Percentiles rank a stretch among this genome's conserved stretches.
phyloP scores from a whole-genome alignment of 768 basidiomycete genomes.

The Pleurotus giganteus region DNA sequence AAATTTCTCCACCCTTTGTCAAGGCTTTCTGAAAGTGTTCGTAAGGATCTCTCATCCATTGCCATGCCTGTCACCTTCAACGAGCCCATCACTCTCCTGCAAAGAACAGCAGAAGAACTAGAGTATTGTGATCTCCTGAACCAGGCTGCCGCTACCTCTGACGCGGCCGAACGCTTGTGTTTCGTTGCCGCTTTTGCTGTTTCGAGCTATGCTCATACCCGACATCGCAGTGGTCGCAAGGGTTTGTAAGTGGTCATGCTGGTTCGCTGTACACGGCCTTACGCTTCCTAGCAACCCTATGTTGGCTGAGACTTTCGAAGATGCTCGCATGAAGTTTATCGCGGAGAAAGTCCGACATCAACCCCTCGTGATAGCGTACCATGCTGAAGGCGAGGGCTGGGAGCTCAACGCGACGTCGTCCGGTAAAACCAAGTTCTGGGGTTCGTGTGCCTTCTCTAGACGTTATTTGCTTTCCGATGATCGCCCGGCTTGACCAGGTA shows the following conservation, averaged over 20 bases:
- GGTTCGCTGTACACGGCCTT: conserved; percentile 2
- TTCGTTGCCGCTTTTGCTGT: conserved; percentile 84
- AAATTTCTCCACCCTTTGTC: conserved; percentile 2
- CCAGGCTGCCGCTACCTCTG: conserved; percentile 54
- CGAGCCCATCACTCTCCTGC: conserved; percentile 81
- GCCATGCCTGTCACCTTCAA: conserved; percentile 89
- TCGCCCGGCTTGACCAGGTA: conserved; percentile 47
- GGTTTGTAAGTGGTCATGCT: conserved; percentile 63
- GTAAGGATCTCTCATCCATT: conserved; percentile 77
- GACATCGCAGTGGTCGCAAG: conserved; percentile 78
- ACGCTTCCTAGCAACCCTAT: conserved; percentile 67
- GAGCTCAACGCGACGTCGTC: conserved; percentile 71
- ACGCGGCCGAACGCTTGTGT: conserved; percentile 67
- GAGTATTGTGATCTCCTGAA: conserved; percentile 75
- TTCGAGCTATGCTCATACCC: conserved; percentile 80
- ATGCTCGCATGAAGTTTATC: conserved; percentile 74
- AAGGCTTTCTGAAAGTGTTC: neutral
- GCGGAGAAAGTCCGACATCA: conserved; percentile 88
- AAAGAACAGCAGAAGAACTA: conserved; percentile 79
- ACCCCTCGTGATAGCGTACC: conserved; percentile 82
- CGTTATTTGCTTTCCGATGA: conserved; percentile 9
- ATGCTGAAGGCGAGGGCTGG: conserved; percentile 81
- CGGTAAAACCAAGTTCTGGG: conserved; percentile 90
- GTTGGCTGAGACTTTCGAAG: conserved; percentile 88
- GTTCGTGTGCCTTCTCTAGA: conserved; percentile 42